These are phyloP conservation scores for Nakaseomyces uthaithaninus DNA, from an alignment of 1,139 yeast species.

Conservation along the genomic window DNA sequence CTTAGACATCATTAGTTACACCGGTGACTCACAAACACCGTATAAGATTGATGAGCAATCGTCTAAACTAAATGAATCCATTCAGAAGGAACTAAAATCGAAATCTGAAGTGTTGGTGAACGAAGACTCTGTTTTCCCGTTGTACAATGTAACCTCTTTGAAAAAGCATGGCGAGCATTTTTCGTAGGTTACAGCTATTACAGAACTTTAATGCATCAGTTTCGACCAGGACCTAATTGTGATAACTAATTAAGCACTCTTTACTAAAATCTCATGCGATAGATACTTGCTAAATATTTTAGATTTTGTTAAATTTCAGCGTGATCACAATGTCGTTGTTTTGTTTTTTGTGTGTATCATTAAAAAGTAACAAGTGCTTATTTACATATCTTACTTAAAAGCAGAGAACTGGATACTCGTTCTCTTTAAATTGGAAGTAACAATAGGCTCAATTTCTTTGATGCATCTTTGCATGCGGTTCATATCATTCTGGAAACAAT, in stretches of 20 bases:
- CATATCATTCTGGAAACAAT: constrained; percentile 30
- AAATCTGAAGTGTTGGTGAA: not conserved
- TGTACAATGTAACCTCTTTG: constrained; percentile 54
- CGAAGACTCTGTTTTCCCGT: constrained; percentile 47
- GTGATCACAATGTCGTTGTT: no score
- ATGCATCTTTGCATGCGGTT: constrained; percentile 27
- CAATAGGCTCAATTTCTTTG: constrained; percentile 29
- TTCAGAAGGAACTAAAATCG: constrained; percentile 17
- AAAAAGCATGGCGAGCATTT: constrained; percentile 80
- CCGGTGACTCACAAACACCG: constrained; percentile 21
- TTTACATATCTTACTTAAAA: constrained; percentile 17
- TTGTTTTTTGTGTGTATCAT: no score
- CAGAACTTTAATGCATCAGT: no score
- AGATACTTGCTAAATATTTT: no score
- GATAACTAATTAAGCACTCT: no score
- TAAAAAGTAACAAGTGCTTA: no score
- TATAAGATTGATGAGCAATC: constrained; percentile 33
- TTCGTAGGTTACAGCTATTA: no score
- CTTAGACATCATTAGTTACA: constrained; percentile 31
- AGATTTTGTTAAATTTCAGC: no score
- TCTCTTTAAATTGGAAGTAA: constrained; percentile 26
- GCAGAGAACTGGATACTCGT: constrained; percentile 32
- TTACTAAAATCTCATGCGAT: no score
- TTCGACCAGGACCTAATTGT: no score
- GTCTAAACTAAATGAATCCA: constrained; percentile 14